Base-by-base conservation (phyloP, 179 eudicot genomes). In the Heliamphora pulchella region DNA sequence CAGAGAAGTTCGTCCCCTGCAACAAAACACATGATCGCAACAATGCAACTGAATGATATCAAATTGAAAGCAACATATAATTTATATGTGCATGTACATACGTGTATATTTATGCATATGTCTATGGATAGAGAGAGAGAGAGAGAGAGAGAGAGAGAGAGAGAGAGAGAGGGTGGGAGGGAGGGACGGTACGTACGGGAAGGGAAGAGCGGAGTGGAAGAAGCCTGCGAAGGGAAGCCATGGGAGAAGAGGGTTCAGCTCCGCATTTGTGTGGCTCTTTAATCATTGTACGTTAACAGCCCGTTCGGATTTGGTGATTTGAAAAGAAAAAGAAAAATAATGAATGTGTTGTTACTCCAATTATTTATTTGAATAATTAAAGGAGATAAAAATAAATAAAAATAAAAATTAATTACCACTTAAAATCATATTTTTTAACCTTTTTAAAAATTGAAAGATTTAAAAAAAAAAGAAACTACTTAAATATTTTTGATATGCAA, bases 201-300 rank as follows among this genome's bases (percentile, higher is more conserved):
- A 86, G 67, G 71, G 81, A 76, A 83, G 83, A 50, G 75, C 89
- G 87, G 57, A 80, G 81, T 4, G 83, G 81, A 64, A 86, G 80
- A 67, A 85, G 85, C 74, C 81, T 82, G 80, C 89, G 90, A 47
- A 83, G 10, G 55, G 86, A 82, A 20, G 87, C 82, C 91, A 88
- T 88, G 20, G 79, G 8, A 41, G 82, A 65, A 80, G 53, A 39
- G 54, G 50, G 39, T 63, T 77, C 79, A 77, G 79, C 58, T 50
- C 67, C 2, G 47, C 79, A 77, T 63, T 5, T 15, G 1, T 31
- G 17, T 17, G 31, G 41, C 0, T 31, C 31, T 31, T 31, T 31
- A 31, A 31, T 31, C 31, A 31, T 31, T 31, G 31, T 31, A 31
- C 31, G 31, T 31, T 31, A 31, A 31, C 31, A 31, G 31, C 31